Evolutionary conservation across 352 stramenopile species (phyloP).

Genomic region (Pilasporangium apinafurcum): DNA sequence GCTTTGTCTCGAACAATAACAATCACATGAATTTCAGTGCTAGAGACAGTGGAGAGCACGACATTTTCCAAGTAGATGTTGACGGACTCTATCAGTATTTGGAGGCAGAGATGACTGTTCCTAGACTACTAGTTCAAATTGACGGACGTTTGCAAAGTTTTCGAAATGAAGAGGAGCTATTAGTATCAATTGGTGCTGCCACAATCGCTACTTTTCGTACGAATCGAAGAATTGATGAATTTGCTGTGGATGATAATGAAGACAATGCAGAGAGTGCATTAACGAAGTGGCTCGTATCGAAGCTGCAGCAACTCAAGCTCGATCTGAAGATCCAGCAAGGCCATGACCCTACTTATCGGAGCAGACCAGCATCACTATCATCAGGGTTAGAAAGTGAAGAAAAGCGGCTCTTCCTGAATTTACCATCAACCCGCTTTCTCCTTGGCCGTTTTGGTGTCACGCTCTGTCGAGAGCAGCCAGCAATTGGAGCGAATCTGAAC

Average conservation of each 20-base stretch:
- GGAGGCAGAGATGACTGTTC: not conserved
- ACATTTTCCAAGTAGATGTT: too few species aligned
- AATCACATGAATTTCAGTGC: not conserved
- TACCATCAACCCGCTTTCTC: constrained; percentile 20
- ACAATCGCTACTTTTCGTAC: not conserved
- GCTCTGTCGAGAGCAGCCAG: constrained; percentile 7
- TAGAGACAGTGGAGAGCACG: too few species aligned
- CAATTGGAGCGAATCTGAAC: not conserved
- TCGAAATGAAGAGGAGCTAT: constrained; percentile 29
- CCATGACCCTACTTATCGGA: not conserved
- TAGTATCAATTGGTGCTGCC: constrained; percentile 9
- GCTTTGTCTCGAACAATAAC: constrained; percentile 5
- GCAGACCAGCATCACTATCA: not conserved
- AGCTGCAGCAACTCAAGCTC: constrained; percentile 29
- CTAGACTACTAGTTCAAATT: constrained; percentile 5
- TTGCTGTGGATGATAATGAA: constrained; percentile 6
- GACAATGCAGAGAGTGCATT: constrained; percentile 11
- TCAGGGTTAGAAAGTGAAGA: constrained; percentile 5
- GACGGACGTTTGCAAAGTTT: constrained; percentile 14
- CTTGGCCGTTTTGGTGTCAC: constrained; percentile 11
- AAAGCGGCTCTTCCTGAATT: constrained; percentile 13
- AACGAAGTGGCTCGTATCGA: constrained; percentile 22
- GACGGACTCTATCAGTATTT: constrained; percentile 4
- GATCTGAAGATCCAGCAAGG: constrained; percentile 24
- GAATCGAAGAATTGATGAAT: too few species aligned